Evolutionary conservation across 1,139 yeast species (phyloP).

Genomic region (Suhomyces bolitotheri): DNA sequence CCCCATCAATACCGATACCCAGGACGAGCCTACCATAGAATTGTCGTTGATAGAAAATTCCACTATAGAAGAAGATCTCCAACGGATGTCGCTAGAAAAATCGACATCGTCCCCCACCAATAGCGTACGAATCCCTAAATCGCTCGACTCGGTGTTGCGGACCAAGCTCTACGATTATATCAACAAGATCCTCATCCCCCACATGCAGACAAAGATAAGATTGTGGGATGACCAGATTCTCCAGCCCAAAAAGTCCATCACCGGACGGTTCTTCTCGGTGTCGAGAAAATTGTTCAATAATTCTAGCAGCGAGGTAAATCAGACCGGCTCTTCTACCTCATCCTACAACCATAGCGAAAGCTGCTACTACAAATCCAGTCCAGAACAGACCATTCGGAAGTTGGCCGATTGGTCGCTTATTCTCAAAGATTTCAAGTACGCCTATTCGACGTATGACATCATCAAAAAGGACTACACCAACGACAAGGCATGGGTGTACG

Average conservation of each 20-base stretch:
- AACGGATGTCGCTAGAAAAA: constrained; percentile 35
- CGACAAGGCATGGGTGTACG: constrained; percentile 80
- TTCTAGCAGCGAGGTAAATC: constrained; percentile 11
- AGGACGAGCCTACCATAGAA: constrained; percentile 14
- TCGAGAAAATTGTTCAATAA: constrained; percentile 58
- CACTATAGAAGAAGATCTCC: constrained; percentile 58
- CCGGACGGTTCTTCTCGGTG: constrained; percentile 72
- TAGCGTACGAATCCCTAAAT: constrained; percentile 28
- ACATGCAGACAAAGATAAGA: constrained; percentile 72
- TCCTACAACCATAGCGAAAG: constrained; percentile 47
- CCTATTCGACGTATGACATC: constrained; percentile 81
- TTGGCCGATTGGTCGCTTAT: constrained; percentile 92
- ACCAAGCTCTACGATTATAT: constrained; percentile 54
- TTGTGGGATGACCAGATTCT: constrained; percentile 78
- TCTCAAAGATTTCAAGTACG: constrained; percentile 82
- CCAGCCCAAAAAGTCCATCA: constrained; percentile 67
- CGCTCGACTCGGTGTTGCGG: constrained; percentile 43
- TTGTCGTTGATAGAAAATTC: constrained; percentile 37
- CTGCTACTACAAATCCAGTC: constrained; percentile 58
- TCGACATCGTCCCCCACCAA: constrained; percentile 16
- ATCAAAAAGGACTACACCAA: constrained; percentile 74
- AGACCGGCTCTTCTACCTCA: constrained; percentile 15
- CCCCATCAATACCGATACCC: constrained; percentile 20
- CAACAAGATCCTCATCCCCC: constrained; percentile 63
- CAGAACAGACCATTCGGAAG: constrained; percentile 76